A percentile compares a stretch with the other conserved stretches of the same genome.
phyloP scores from a whole-genome alignment of 2,329 filamentous ascomycete species.

The Ilyonectria robusta region DNA sequence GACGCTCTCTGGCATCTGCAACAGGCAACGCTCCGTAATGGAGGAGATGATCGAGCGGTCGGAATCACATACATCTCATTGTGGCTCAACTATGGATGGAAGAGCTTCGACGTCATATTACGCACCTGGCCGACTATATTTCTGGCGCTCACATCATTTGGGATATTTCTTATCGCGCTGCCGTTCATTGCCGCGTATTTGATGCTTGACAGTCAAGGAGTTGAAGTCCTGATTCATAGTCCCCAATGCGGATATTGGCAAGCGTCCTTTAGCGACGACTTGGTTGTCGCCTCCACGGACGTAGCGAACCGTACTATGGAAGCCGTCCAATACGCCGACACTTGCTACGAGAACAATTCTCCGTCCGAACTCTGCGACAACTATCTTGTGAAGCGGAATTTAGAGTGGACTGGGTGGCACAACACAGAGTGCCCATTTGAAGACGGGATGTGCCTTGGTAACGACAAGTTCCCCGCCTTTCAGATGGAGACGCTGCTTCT shows the following conservation, averaged over 20 bases:
- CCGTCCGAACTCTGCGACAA: constrained; percentile 7
- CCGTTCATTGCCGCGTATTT: constrained; percentile 12
- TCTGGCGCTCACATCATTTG: background rate
- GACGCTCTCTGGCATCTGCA: constrained; percentile 21
- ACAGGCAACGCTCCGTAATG: constrained; percentile 10
- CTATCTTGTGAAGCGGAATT: background rate
- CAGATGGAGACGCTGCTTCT: constrained; percentile 13
- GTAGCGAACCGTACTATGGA: constrained; percentile 12
- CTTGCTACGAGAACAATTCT: constrained; percentile 7
- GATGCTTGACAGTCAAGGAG: constrained; percentile 10
- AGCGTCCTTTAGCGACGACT: background rate
- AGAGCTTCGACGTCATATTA: background rate
- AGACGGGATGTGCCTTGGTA: background rate
- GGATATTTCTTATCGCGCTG: constrained; percentile 3
- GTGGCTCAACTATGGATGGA: constrained; percentile 2
- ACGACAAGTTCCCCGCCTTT: background rate
- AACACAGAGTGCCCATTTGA: constrained; percentile 11
- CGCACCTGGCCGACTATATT: constrained; percentile 4
- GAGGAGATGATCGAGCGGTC: constrained; percentile 8
- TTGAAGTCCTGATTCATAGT: constrained; percentile 10
- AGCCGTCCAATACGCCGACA: constrained; percentile 13
- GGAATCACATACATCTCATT: constrained; percentile 9
- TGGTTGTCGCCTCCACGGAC: constrained; percentile 14
- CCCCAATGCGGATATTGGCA: constrained; percentile 12
- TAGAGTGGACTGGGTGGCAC: constrained; percentile 1